Evolutionary conservation across 345 rosid genomes (phyloP).

Genomic region (Bruguiera sexangula): DNA sequence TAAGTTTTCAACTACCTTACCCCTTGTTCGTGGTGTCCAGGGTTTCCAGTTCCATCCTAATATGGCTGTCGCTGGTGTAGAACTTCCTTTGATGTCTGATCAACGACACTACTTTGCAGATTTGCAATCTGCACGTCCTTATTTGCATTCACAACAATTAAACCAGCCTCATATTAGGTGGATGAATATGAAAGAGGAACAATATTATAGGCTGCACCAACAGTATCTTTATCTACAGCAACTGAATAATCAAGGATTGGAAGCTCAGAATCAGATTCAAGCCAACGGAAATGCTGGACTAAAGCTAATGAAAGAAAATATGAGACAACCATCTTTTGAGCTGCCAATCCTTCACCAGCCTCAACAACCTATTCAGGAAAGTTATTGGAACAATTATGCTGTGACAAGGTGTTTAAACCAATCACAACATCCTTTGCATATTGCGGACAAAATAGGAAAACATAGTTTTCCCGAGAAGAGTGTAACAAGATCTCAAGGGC

Average conservation of each 20-base stretch:
- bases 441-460: slow-evolving; percentile 38
- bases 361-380: slow-evolving; percentile 48
- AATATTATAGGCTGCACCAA: slow-evolving; percentile 40
- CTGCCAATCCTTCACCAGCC: slow-evolving; percentile 36
- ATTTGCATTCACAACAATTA: slow-evolving; percentile 35
- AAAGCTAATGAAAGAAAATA: slow-evolving; percentile 24
- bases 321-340: slow-evolving; percentile 47
- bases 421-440: slow-evolving; percentile 22
- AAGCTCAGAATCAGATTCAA: slow-evolving; percentile 39
- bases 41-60: slow-evolving; percentile 39
- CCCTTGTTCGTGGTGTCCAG: slow-evolving; percentile 44
- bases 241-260: slow-evolving; percentile 33
- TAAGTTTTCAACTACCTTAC: slow-evolving; percentile 31
- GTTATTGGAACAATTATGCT: slow-evolving; percentile 36
- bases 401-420: slow-evolving; percentile 39
- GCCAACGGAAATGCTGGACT: slow-evolving; percentile 27
- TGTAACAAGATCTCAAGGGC: slow-evolving; percentile 55
- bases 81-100: slow-evolving; percentile 38
- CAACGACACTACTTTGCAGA: slow-evolving; percentile 48
- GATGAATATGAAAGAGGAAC: slow-evolving; percentile 50
- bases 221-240: slow-evolving; percentile 46
- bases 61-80: slow-evolving; percentile 37
- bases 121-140: slow-evolving; percentile 40
- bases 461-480: slow-evolving; percentile 58
- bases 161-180: slow-evolving; percentile 42